phyloP scores from a whole-genome alignment of 306 rosid species.

The Quercus cerris region DNA sequence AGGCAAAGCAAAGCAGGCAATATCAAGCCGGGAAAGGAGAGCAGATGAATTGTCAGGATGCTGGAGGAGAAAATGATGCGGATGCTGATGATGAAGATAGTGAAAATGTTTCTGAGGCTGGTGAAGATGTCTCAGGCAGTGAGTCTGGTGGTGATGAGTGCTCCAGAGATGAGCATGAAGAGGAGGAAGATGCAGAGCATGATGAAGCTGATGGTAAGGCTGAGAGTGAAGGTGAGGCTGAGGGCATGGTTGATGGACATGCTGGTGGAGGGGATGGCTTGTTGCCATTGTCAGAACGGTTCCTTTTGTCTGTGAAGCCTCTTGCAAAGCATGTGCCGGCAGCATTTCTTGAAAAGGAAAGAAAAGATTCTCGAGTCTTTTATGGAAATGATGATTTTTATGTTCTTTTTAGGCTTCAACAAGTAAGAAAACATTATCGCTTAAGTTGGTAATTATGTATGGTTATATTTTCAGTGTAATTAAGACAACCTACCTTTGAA shows the following conservation, averaged over 20 bases:
- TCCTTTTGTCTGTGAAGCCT: conserved; percentile 78
- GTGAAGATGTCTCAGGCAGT: conserved; percentile 86
- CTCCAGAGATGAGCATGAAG: conserved; percentile 76
- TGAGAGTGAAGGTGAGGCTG: conserved; percentile 99
- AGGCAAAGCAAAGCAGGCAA: conserved; percentile 53
- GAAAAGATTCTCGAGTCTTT: conserved; percentile 61
- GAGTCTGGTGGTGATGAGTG: conserved; percentile 94
- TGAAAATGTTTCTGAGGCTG: conserved; percentile 88
- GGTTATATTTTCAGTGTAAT: conserved; percentile 5
- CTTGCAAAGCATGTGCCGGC: conserved; percentile 71
- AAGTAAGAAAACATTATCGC: conserved; percentile 48
- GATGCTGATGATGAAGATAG: conserved; percentile 95
- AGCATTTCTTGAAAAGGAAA: conserved; percentile 43
- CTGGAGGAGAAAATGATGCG: conserved; percentile 75
- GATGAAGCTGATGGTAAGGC: conserved; percentile 82
- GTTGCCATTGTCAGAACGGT: conserved; percentile 65
- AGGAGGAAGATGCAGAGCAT: conserved; percentile 71
- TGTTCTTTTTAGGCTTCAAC: conserved; percentile 95
- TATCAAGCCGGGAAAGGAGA: conserved; percentile 56
- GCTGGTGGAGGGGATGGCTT: conserved; percentile 64
- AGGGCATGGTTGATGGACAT: conserved; percentile 69
- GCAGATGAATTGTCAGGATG: conserved; percentile 43
- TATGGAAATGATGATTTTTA: conserved; percentile 92
- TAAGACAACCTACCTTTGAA: conserved; percentile 25
- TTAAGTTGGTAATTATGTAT: neutral